Base-by-base conservation (phyloP, 2,329 filamentous ascomycete genomes). In the Rhynchosporium graminicola region DNA sequence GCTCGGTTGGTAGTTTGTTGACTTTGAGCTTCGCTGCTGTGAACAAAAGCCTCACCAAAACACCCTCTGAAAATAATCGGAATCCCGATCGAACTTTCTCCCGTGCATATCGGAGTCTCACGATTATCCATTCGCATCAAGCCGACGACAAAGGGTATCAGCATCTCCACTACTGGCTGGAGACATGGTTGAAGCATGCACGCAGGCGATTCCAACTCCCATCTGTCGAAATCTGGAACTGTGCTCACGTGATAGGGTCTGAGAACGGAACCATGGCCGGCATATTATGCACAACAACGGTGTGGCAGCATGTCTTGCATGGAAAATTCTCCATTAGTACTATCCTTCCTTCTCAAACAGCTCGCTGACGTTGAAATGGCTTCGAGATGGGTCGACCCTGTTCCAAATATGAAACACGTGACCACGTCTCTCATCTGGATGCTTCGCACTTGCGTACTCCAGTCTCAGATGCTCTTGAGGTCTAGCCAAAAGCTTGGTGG, bases 391-490 rank as follows among this genome's bases (percentile, higher is more conserved):
- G 51, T 36, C 51, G 40, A 36, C 9, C 26, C 20, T 10, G 6
- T 42, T 20, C 36, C 36, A 29, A 48, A 50, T 46, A 26, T 46
- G 48, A 60, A 60, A 60, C 58, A 60, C 58, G 58, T 60, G 58
- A 60, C 58, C 58, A 26, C 28, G 6, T 6, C 48, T 55, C 13
- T 50, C 38, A 28, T 42, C 42, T 40, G 1, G 5, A 36, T 36
- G 33, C 33, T 36, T 36, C 1, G 33, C 33, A 36, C 51, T 40
- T 54, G 51, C 51, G n/a, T 20, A 9, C 33, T 33, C 40, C 7
- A 29, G 10, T 12, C 28, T 40, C 51, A 42, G 51, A 33, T 42
- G 51, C 36, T 20, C n/a, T 54, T 54, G 51, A 54, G 38, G 38
- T 36, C 36, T 29, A 20, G 31, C 10, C 26, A 13, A 29, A 10